phyloP scores from a whole-genome alignment of 441 rosid genomes.

The Corymbia citriodora region DNA sequence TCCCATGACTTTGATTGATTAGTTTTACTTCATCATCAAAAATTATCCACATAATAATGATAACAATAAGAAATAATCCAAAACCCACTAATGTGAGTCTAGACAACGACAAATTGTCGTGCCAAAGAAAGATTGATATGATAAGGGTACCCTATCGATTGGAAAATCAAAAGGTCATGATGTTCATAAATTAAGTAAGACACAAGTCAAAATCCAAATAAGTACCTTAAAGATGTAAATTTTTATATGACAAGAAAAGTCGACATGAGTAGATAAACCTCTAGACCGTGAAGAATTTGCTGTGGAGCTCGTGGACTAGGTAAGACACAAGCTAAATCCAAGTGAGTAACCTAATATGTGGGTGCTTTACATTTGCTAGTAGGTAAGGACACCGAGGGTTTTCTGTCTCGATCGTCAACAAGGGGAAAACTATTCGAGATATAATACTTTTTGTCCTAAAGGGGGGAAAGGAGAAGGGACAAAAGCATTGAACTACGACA shows the following conservation, averaged over 20 bases:
- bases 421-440: neutral
- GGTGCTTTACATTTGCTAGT: neutral
- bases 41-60: neutral
- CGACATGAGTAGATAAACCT: neutral
- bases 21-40: neutral
- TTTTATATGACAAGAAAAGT: neutral
- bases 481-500: neutral
- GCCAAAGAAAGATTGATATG: neutral
- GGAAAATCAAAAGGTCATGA: neutral
- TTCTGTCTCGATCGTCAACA: neutral
- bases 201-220: accelerated
- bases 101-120: neutral
- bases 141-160: accelerated
- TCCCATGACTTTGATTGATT: neutral
- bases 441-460: neutral
- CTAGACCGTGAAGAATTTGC: neutral
- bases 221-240: neutral
- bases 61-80: neutral
- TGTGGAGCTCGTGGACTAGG: accelerated
- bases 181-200: neutral
- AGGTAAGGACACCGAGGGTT: neutral
- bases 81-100: neutral
- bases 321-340: neutral
- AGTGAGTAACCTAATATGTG: neutral
- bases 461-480: neutral